Evolutionary conservation across 768 basidiomycete species (phyloP).

Genomic region (Lactarius vividus): DNA sequence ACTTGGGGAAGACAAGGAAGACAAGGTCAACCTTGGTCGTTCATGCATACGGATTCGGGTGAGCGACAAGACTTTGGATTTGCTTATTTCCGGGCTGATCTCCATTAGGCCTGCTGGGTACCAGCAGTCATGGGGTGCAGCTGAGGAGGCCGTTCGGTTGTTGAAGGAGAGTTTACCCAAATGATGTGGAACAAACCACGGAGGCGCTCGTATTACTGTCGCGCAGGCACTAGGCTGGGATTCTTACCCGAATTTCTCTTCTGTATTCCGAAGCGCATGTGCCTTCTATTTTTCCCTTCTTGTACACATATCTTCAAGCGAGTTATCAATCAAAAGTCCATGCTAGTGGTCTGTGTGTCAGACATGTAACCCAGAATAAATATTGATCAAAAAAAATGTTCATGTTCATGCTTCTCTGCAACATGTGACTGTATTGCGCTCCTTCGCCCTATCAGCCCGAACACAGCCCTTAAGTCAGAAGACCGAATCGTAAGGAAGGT

Average conservation of each 20-base stretch:
- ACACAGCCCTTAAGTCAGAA: not conserved
- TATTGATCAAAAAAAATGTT: too few relatives aligned
- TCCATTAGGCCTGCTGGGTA: constrained; percentile 31
- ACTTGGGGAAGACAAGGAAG: constrained; percentile 22
- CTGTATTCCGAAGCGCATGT: not conserved
- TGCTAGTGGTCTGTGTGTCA: not conserved
- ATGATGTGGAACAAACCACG: not conserved
- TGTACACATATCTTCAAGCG: not conserved
- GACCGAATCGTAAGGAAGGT: not conserved
- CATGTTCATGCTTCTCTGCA: not conserved
- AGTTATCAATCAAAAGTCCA: not conserved
- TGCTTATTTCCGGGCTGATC: constrained; percentile 6
- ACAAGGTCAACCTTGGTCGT: constrained; percentile 39
- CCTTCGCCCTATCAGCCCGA: not conserved
- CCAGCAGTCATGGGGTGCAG: constrained; percentile 34
- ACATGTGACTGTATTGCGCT: not conserved
- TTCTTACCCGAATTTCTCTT: not conserved
- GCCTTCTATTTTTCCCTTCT: too few relatives aligned
- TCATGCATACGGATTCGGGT: constrained; percentile 67
- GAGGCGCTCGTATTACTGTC: not conserved
- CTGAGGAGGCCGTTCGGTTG: constrained; percentile 29
- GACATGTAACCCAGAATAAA: too few relatives aligned
- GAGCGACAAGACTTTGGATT: constrained; percentile 29
- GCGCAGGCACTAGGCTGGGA: not conserved
- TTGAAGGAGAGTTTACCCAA: constrained; percentile 24